Base-by-base conservation (phyloP, 306 rosid genomes). In the Quercus aquifolioides region DNA sequence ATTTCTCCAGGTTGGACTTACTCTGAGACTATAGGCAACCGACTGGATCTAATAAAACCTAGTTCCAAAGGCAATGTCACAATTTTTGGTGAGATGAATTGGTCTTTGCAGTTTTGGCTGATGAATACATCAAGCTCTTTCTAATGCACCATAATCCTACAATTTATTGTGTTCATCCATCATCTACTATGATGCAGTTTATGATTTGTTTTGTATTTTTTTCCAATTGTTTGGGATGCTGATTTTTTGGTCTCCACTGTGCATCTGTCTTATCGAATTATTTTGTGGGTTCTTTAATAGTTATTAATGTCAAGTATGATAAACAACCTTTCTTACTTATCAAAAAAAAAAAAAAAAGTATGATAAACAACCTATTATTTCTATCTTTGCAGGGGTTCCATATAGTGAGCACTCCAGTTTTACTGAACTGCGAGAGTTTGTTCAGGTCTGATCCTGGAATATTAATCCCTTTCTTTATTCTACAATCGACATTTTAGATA, bases 371-470 rank as follows among this genome's bases (percentile, higher is more conserved):
- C 18, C 62, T 23, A 19, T 19, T 80, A 81, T 84, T 69, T 73
- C 51, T 43, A 17, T 71, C 68, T 26, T 86, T 69, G 25, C 5
- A 87, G 91, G 91, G 67, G 91, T 87, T 87, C 91, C 91, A 71
- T 87, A 87, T 75, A 87, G 91, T 73, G 91, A 87, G 87, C 91
- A 87, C 67, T 87, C 91, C 82, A 87, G 91, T 87, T 87, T 85
- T 82, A 80, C 82, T 25, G 91, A 87, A 75, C 77, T 87, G 78
- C 85, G 18, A 69, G 88, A 85, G 69, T 87, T 87, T 87, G 87
- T 87, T 78, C 84, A 87, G 91, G 91, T 87, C 74, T 30, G 33
- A 43, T 70, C 67, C 67, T 79, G 55, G 5, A n/a, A 56, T 56
- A 49, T 49, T 49, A 55, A 65, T 56, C 14, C 26, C n/a, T 9